Evolutionary conservation across 441 rosid species (phyloP).

Genomic region (Syzygium malaccense): DNA sequence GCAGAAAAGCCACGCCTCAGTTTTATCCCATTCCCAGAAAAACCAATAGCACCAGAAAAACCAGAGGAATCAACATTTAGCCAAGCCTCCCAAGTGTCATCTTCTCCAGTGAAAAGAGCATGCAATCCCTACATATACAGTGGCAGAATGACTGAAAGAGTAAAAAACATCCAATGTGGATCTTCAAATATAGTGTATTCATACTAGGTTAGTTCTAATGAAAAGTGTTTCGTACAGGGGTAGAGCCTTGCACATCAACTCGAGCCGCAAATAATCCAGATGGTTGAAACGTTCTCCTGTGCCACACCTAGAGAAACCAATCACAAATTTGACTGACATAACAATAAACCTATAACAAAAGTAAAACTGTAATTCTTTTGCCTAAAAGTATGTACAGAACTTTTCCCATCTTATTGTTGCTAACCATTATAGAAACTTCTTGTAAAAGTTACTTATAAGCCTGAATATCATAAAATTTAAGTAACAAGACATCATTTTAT

Average conservation of each 20-base stretch:
- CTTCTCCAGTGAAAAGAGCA: constrained; percentile 93
- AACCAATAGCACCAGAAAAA: constrained; percentile 53
- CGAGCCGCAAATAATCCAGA: constrained; percentile 99
- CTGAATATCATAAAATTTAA: not conserved
- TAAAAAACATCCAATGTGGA: not conserved
- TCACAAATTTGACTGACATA: not conserved
- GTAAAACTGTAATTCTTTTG: not conserved
- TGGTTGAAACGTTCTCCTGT: constrained; percentile 84
- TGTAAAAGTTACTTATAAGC: not conserved
- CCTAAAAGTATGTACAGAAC: not conserved
- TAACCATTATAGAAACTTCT: not conserved
- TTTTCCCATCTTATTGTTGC: not conserved
- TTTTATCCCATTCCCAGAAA: constrained; percentile 68
- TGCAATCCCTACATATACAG: constrained; percentile 62
- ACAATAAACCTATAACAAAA: not conserved
- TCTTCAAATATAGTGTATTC: not conserved
- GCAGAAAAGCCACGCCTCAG: constrained; percentile 90
- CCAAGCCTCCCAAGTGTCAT: constrained; percentile 98
- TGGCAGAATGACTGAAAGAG: not conserved
- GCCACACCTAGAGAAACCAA: constrained; percentile 77
- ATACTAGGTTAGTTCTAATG: not conserved
- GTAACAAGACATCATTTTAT: not conserved
- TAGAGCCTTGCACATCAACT: constrained; percentile 82
- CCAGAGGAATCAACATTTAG: constrained; percentile 81
- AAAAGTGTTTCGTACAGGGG: constrained; percentile 47